Conservation (phyloP, 108 stramenopile genomes). For the Nitzschia inconspicua region DNA sequence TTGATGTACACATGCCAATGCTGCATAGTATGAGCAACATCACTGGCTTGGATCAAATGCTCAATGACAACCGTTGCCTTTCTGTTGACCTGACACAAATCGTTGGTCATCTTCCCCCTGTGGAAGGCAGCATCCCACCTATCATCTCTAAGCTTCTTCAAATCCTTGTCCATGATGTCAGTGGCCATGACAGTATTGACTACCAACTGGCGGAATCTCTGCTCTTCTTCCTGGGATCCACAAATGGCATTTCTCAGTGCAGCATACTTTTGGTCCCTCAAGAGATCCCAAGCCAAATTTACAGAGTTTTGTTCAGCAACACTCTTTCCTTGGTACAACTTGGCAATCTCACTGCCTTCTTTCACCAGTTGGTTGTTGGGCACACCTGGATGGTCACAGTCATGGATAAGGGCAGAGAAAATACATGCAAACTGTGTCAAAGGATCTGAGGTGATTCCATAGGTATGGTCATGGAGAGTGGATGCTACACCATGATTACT, state of each 20-base stretch:
- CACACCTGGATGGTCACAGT: conserved; percentile 23
- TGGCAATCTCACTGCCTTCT: conserved; percentile 17
- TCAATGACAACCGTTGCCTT: conserved; percentile 26
- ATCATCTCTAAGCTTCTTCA: conserved; percentile 8
- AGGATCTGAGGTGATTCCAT: conserved; percentile 12
- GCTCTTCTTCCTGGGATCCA: conserved; percentile 16
- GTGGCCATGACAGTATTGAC: conserved; percentile 41
- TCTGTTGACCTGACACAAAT: background rate
- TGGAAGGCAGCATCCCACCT: conserved; percentile 11
- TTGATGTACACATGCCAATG: conserved; percentile 21
- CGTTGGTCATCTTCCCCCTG: background rate
- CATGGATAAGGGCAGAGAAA: background rate
- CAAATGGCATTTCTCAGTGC: conserved; percentile 40
- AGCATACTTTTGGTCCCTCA: conserved; percentile 4
- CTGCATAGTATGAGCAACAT: conserved; percentile 19
- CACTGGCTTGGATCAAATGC: conserved; percentile 19
- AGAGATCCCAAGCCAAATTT: background rate
- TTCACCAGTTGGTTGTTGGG: conserved; percentile 2
- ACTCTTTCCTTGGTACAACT: conserved; percentile 40
- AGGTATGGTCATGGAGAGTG: conserved; percentile 19
- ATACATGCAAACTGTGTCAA: conserved; percentile 4
- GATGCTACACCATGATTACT: conserved; percentile 11
- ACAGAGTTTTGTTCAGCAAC: background rate
- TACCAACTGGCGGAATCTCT: conserved; percentile 53
- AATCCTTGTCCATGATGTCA: conserved; percentile 8